Evolutionary conservation across 75 land plant species (phyloP).

Genomic region (Pinus tabuliformis): DNA sequence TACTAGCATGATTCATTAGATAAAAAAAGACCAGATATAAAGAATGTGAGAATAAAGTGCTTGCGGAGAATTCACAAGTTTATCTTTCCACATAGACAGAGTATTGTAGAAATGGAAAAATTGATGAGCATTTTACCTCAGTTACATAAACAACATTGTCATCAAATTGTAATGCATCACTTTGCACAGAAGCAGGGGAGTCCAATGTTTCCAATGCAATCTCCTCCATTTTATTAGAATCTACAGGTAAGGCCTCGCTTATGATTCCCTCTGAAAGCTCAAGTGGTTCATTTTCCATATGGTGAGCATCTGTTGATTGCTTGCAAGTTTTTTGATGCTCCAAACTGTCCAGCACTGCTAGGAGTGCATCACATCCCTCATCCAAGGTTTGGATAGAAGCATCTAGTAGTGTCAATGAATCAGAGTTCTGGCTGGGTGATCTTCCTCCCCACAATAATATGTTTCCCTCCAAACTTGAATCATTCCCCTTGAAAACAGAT

Average conservation of each 20-base stretch:
- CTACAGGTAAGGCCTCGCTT: not conserved
- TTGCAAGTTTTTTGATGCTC: not conserved
- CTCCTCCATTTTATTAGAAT: not conserved
- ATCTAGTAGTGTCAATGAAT: not conserved
- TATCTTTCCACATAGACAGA: no score
- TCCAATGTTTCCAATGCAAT: not conserved
- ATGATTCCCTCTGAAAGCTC: not conserved
- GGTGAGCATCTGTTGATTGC: not conserved
- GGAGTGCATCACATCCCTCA: not conserved
- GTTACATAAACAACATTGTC: not conserved
- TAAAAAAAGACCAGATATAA: not conserved
- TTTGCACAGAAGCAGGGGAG: not conserved
- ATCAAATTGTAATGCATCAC: not conserved
- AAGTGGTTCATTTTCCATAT: not conserved
- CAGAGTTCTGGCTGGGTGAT: not conserved
- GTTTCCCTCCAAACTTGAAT: slow-evolving; percentile 4
- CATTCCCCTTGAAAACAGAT: not conserved
- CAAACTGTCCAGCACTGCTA: not conserved
- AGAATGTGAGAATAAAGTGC: not conserved
- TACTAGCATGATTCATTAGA: no score
- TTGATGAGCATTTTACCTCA: not conserved
- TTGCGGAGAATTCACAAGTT: not conserved
- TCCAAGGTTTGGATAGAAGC: not conserved
- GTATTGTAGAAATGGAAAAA: no score
- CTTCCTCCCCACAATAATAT: not conserved